Evolutionary conservation across 225 moss, liverwort and hornwort genomes (phyloP), one percentile per base, ranked within the genome.

Genomic region (Neckera pumila): DNA sequence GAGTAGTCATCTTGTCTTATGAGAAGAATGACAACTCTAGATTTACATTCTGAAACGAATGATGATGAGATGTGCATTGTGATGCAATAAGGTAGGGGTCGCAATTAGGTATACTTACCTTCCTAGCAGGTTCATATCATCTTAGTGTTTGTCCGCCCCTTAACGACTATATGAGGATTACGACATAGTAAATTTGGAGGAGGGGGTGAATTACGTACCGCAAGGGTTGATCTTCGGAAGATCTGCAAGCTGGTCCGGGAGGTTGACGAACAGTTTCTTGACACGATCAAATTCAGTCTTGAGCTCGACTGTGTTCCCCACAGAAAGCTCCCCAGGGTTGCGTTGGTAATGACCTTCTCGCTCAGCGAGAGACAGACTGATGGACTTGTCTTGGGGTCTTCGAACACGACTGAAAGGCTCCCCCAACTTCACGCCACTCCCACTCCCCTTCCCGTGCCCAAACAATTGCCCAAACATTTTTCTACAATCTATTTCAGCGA

Each of bases 141-240:
- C 27, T 27, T 26, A n/a, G 57, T 17, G 38, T 57, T 57, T 27
- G n/a, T 38, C 78, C 36, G n/a, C n/a, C 36, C 77, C 78, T 77
- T n/a, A 38, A 57, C 56, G 10, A 77, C n/a, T n/a, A 10, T 3
- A n/a, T 10, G 11, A 27, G 79, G 57, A 78, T 11, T 26, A 60
- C 20, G 30, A 80, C 26, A 38, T 80, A 31, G 14, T 30, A 42
- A 14, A 60, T 42, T 30, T 59, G 42, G 31, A 60, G 80, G 19
- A 25, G n/a, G 25, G 56, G 5, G 26, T 38, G 40, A 40, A 28
- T 7, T 11, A 36, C 18, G 27, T 30, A 99, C 98, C 97, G 84
- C 95, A 94, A 22, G 98, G 98, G 89, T 97, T 95, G 91, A 97
- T 95, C 90, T 97, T 95, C 17, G 97, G 95, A 33, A 99, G 89